phyloP scores from a whole-genome alignment of 257 asterid species.

The Solanum clarkiae region DNA sequence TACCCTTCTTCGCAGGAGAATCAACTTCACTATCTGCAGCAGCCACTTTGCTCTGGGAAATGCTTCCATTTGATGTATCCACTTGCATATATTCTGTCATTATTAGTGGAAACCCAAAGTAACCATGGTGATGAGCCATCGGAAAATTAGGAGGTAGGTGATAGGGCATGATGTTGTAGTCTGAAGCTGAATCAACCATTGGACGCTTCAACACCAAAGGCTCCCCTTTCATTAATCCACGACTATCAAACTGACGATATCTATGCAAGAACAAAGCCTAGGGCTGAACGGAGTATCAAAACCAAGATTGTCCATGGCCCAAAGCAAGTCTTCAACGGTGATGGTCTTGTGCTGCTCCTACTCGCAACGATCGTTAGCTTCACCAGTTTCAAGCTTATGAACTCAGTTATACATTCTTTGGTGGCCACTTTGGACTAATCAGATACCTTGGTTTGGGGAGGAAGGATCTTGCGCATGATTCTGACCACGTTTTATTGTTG shows the following conservation, averaged over 20 bases:
- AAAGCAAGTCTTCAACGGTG: conserved; percentile 84
- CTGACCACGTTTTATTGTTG: conserved; percentile 82
- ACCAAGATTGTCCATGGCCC: conserved; percentile 98
- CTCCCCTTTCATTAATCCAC: conserved; percentile 52
- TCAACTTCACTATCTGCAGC: conserved; percentile 11
- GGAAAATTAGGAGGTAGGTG: conserved; percentile 12
- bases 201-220: conserved; percentile 9
- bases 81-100: conserved; percentile 32
- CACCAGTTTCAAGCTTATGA: conserved; percentile 88
- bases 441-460: conserved; percentile 77
- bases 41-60: conserved; percentile 30
- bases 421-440: conserved; percentile 90
- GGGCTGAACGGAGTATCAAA: conserved; percentile 89
- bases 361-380: conserved; percentile 92
- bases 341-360: conserved; percentile 93
- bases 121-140: conserved; percentile 41
- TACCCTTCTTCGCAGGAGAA: conserved; percentile 20
- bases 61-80: conserved; percentile 32
- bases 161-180: conserved; percentile 12
- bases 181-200: not conserved
- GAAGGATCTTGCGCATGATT: conserved; percentile 85
- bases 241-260: conserved; percentile 65
- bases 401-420: conserved; percentile 89
- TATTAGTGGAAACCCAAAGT: conserved; percentile 27
- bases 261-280: conserved; percentile 74